A percentile compares a stretch with the other conserved stretches of the same genome.
These are phyloP conservation scores for Ajuga reptans DNA, from an alignment of 305 asterid genomes.

Conservation along the genomic window DNA sequence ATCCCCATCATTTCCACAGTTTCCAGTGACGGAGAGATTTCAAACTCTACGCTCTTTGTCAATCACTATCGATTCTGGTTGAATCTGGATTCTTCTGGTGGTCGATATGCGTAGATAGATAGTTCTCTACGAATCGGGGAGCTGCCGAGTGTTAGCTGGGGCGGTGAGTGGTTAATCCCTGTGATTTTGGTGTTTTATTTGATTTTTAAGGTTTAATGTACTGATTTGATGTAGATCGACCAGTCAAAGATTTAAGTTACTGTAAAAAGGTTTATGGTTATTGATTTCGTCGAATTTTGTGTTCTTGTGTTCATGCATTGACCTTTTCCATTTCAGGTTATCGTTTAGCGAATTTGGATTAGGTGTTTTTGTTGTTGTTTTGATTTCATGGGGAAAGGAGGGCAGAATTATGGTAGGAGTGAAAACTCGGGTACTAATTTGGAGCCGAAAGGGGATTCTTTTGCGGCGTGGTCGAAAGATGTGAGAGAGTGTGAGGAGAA, in stretches of 20 bases:
- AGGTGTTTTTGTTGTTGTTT: background rate
- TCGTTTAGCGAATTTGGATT: constrained; percentile 19
- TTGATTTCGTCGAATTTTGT: background rate
- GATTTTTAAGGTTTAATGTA: background rate
- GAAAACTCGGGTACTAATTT: constrained; percentile 28
- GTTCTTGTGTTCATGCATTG: constrained; percentile 14
- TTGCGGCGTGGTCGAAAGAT: constrained; percentile 67
- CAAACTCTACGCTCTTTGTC: constrained; percentile 17
- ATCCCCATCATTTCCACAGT: constrained; percentile 6
- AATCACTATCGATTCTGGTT: background rate
- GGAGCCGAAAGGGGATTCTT: constrained; percentile 29
- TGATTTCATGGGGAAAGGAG: constrained; percentile 64
- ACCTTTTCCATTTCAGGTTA: constrained; percentile 11
- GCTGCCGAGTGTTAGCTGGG: constrained; percentile 14
- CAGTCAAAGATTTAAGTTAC: background rate
- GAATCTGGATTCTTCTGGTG: background rate
- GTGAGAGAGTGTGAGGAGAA: constrained; percentile 64
- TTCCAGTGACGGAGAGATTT: constrained; percentile 13
- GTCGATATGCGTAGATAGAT: constrained; percentile 12
- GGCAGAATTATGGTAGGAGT: constrained; percentile 43
- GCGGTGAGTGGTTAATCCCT: constrained; percentile 21
- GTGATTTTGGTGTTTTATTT: background rate
- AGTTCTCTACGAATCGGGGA: constrained; percentile 20
- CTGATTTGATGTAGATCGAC: constrained; percentile 19
- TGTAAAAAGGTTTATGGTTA: background rate